A percentile compares a stretch with the other conserved stretches of the same genome.
Evolutionary conservation across 2,329 filamentous ascomycete genomes (phyloP).

Genomic region (Escovopsis sp.): DNA sequence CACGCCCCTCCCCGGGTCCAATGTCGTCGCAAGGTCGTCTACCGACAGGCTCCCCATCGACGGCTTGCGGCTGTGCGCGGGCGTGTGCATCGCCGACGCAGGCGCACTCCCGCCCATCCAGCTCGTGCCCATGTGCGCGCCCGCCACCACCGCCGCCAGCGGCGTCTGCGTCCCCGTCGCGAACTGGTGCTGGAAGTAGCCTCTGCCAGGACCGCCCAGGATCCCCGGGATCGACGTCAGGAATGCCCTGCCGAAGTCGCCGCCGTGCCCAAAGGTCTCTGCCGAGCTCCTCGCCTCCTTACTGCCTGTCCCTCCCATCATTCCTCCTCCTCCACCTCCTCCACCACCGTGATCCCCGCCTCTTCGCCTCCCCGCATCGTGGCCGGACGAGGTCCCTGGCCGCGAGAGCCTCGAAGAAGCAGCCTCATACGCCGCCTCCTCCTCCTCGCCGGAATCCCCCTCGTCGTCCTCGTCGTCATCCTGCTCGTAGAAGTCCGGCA

Average conservation of each 20-base stretch:
- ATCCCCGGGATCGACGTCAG: conserved; percentile 46
- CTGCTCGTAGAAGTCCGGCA: conserved; percentile 92
- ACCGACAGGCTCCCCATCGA: conserved; percentile 31
- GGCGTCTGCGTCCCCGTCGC: conserved; percentile 66
- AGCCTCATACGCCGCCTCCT: conserved; percentile 6
- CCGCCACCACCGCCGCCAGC: conserved; percentile 63
- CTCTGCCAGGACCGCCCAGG: conserved; percentile 59
- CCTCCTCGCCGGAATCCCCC: conserved; percentile 22
- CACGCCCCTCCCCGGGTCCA: conserved; percentile 21
- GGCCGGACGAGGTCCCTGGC: conserved; percentile 2
- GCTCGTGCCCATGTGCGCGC: conserved; percentile 33
- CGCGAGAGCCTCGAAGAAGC: conserved; percentile 6
- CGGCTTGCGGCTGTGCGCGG: conserved; percentile 26
- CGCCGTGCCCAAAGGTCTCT: conserved; percentile 15
- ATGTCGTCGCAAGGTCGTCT: conserved; percentile 21
- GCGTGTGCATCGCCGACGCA: conserved; percentile 9
- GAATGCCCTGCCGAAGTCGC: conserved; percentile 40
- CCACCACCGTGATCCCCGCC: conserved; percentile 14
- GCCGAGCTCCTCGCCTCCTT: too few species aligned
- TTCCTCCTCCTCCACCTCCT: conserved; percentile 6
- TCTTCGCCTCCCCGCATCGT: conserved; percentile 2
- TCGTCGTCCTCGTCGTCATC: conserved; percentile 40
- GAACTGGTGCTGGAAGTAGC: conserved; percentile 70
- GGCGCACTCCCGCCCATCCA: conserved; percentile 18
- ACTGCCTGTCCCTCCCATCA: conserved; percentile 17